Evolutionary conservation across 805 yeast species (phyloP).

Genomic region (Komagataella pseudopastoris): DNA sequence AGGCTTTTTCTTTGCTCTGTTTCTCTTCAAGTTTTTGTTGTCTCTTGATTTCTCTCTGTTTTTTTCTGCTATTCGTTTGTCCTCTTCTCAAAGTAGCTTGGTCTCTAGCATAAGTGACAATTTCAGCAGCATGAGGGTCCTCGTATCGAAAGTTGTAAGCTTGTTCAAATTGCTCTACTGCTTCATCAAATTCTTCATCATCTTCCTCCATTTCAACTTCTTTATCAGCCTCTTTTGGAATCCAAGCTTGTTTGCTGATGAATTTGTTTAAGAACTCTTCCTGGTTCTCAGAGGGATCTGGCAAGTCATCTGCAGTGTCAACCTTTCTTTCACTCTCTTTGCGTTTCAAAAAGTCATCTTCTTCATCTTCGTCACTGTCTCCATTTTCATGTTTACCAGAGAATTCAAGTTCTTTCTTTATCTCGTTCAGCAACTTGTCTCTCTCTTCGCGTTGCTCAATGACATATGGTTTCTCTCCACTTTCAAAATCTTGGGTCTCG

Average conservation of each 20-base stretch:
- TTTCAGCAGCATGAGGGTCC: slow-evolving; percentile 82
- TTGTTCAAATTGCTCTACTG: slow-evolving; percentile 80
- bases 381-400: slow-evolving; percentile 29
- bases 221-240: slow-evolving; percentile 57
- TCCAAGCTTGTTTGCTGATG: slow-evolving; percentile 76
- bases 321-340: slow-evolving; percentile 15
- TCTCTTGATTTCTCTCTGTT: slow-evolving; percentile 61
- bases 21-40: slow-evolving; percentile 39
- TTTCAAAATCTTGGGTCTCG: slow-evolving; percentile 29
- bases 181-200: slow-evolving; percentile 83
- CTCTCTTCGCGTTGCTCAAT: slow-evolving; percentile 69
- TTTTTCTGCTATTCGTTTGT: slow-evolving; percentile 60
- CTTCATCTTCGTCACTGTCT: slow-evolving; percentile 29
- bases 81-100: slow-evolving; percentile 87
- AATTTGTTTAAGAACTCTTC: slow-evolving; percentile 64
- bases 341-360: slow-evolving; percentile 48
- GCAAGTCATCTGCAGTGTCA: slow-evolving; percentile 24
- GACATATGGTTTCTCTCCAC: slow-evolving; percentile 54
- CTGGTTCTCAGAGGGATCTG: slow-evolving; percentile 53
- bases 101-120: slow-evolving; percentile 86
- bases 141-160: slow-evolving; percentile 94
- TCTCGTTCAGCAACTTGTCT: slow-evolving; percentile 59
- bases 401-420: slow-evolving; percentile 51
- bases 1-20: slow-evolving; percentile 39
- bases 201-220: slow-evolving; percentile 37